A percentile compares a stretch with the other conserved stretches of the same genome.
phyloP scores from a whole-genome alignment of 2,329 filamentous ascomycete species.

The Dothiorella sarmentorum region DNA sequence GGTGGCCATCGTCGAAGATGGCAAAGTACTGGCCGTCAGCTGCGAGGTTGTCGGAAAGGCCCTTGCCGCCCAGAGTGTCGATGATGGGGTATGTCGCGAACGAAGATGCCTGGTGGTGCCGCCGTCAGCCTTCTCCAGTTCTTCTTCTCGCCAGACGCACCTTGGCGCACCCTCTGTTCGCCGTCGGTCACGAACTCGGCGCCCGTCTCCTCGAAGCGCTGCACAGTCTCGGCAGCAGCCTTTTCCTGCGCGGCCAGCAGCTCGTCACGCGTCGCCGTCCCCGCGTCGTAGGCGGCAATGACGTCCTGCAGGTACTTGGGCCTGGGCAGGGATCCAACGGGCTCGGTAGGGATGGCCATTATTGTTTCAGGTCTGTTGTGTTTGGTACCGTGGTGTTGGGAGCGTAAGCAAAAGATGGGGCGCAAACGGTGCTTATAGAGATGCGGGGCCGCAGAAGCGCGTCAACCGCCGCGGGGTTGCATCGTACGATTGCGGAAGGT shows the following conservation, averaged over 20 bases:
- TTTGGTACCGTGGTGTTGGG: neutral
- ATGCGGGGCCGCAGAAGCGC: neutral
- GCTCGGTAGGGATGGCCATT: slow-evolving; percentile 21
- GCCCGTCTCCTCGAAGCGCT: slow-evolving; percentile 28
- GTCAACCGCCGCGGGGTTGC: neutral
- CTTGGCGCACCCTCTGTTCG: slow-evolving; percentile 27
- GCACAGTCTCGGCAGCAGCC: slow-evolving; percentile 31
- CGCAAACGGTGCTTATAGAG: neutral
- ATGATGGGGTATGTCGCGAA: slow-evolving; percentile 34
- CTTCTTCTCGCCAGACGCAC: no score
- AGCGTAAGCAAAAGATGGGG: neutral
- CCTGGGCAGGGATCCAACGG: slow-evolving; percentile 20
- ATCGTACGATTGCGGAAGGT: neutral
- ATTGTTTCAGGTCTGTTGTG: neutral
- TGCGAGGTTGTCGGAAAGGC: slow-evolving; percentile 28
- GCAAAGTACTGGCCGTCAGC: slow-evolving; percentile 34
- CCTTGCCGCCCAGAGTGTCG: slow-evolving; percentile 31
- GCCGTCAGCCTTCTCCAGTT: no score
- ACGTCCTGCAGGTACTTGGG: slow-evolving; percentile 26
- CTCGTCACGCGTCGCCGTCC: slow-evolving; percentile 25
- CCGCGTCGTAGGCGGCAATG: slow-evolving; percentile 30
- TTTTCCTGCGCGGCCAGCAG: slow-evolving; percentile 29
- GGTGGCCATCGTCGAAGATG: slow-evolving; percentile 33
- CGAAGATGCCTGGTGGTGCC: slow-evolving; percentile 22
- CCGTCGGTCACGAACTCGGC: slow-evolving; percentile 30